phyloP scores from a whole-genome alignment of 2,329 filamentous ascomycete species.

The Paramyrothecium roridum region DNA sequence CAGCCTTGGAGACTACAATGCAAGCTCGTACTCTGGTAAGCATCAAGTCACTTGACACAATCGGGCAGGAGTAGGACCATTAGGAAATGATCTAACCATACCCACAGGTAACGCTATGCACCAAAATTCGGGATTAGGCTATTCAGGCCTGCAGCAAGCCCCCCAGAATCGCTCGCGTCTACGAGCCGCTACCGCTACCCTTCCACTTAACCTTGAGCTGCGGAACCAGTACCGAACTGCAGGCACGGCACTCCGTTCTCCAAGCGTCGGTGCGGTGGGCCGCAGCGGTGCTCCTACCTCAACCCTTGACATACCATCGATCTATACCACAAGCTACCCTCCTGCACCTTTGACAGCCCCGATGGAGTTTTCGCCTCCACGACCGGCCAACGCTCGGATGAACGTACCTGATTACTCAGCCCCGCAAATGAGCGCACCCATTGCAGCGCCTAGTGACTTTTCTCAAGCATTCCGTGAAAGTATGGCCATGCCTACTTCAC shows the following conservation, averaged over 20 bases:
- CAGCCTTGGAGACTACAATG: constrained; percentile 45
- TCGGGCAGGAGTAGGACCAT: background rate
- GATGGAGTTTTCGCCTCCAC: constrained; percentile 41
- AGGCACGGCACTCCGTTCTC: constrained; percentile 9
- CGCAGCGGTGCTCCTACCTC: constrained; percentile 22
- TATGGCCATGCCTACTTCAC: constrained; percentile 29
- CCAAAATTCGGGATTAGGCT: constrained; percentile 48
- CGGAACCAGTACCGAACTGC: constrained; percentile 40
- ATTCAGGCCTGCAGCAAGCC: constrained; percentile 38
- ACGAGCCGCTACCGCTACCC: constrained; percentile 45
- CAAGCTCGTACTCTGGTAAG: constrained; percentile 50
- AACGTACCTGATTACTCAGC: constrained; percentile 45
- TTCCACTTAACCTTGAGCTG: constrained; percentile 43
- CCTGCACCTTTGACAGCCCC: constrained; percentile 53
- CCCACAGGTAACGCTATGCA: constrained; percentile 42
- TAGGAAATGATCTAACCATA: constrained; percentile 11
- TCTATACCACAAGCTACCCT: constrained; percentile 48
- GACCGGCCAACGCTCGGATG: constrained; percentile 20
- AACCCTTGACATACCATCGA: constrained; percentile 36
- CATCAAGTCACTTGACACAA: constrained; percentile 1
- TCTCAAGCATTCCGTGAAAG: constrained; percentile 43
- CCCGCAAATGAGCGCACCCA: constrained; percentile 53
- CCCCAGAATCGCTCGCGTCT: constrained; percentile 43
- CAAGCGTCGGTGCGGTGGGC: constrained; percentile 6
- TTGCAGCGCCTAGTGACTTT: constrained; percentile 51